These are phyloP conservation scores for Turritis glabra DNA, from an alignment of 345 rosid genomes.

Conservation along the genomic window DNA sequence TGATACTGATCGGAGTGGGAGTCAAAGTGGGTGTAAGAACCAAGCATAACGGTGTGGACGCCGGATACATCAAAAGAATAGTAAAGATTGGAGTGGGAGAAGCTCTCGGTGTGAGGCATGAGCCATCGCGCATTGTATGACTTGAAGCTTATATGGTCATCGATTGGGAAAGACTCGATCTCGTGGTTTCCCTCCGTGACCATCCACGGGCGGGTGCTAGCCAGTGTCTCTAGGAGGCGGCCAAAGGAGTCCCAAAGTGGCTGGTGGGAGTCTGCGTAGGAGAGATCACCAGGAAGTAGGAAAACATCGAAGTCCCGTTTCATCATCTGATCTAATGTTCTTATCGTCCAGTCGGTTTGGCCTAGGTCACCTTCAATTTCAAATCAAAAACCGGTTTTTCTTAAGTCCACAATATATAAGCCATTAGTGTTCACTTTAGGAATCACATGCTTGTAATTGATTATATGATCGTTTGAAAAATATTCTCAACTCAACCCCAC, in stretches of 20 bases:
- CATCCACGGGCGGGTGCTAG: conserved; percentile 92
- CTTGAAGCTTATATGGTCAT: conserved; percentile 55
- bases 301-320: conserved; percentile 64
- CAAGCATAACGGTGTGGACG: conserved; percentile 51
- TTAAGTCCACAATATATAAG: not conserved
- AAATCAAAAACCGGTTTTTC: not conserved
- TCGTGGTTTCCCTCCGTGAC: conserved; percentile 91
- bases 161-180: conserved; percentile 53
- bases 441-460: not conserved
- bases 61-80: conserved; percentile 80
- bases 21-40: conserved; percentile 62
- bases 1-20: conserved; percentile 59
- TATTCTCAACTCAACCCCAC: not conserved
- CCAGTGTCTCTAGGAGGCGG: conserved; percentile 65
- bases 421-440: not conserved
- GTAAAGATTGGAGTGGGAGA: conserved; percentile 71
- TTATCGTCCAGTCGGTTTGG: conserved; percentile 77
- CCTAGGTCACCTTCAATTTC: conserved; percentile 76
- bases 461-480: not conserved
- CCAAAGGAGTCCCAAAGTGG: conserved; percentile 93
- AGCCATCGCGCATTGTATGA: conserved; percentile 84
- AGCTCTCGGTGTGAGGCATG: conserved; percentile 79
- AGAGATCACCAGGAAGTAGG: conserved; percentile 74
- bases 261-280: conserved; percentile 74
- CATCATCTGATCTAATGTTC: conserved; percentile 54